phyloP scores from a whole-genome alignment of 139 green algal species.

The Edaphochlamys debaryana region DNA sequence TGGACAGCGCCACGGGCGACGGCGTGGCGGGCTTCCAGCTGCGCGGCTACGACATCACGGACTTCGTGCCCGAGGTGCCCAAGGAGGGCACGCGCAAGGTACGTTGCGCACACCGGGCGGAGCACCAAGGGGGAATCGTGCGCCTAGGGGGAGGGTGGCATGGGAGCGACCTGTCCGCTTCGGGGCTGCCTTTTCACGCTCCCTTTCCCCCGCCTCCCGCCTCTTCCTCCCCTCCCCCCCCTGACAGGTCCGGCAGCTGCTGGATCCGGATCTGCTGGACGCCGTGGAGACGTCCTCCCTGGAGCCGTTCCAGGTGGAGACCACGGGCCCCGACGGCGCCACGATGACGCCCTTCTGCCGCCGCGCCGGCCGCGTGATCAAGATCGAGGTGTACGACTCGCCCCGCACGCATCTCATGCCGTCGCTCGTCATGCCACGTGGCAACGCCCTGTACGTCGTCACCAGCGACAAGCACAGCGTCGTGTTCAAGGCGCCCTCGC shows the following conservation, averaged over 20 bases:
- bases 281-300: background rate
- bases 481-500: constrained; percentile 45
- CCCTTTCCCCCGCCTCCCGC: no score
- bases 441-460: constrained; percentile 30
- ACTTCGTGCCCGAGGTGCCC: constrained; percentile 28
- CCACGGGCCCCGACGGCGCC: constrained; percentile 29
- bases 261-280: constrained; percentile 39
- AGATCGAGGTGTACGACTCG: constrained; percentile 13
- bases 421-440: constrained; percentile 17
- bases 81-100: constrained; percentile 24
- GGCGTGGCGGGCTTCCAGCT: constrained; percentile 45
- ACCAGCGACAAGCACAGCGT: constrained; percentile 39
- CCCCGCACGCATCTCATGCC: constrained; percentile 44
- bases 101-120: no score
- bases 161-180: no score
- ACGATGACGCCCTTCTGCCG: constrained; percentile 23
- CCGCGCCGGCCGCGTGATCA: constrained; percentile 39
- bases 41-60: constrained; percentile 49
- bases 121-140: no score
- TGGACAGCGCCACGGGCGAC: constrained; percentile 25
- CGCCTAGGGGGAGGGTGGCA: no score
- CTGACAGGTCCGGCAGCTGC: constrained; percentile 1
- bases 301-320: constrained; percentile 33
- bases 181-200: no score
- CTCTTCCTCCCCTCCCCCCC: no score